Base-by-base conservation (phyloP, 2,329 filamentous ascomycete species). In the Arthrobotrys sinensis region DNA sequence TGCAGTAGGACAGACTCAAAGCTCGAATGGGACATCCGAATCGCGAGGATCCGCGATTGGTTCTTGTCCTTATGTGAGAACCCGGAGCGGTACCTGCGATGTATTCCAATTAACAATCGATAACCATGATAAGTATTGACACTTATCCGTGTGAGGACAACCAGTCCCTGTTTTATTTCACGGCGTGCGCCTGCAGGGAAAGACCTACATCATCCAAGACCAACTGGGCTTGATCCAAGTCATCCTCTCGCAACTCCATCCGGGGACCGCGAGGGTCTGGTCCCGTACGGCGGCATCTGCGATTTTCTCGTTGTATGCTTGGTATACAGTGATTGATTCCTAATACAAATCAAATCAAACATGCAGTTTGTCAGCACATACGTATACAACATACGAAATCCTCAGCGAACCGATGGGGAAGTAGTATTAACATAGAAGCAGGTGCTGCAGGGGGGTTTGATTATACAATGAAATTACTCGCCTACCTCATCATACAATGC, bases 191-290 rank as follows among this genome's bases (percentile, higher is more conserved):
- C 57, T 19, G 68, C 60, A 55, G 71, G 45, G 11, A 81, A 62
- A 79, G 68, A 16, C 79, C 79, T 63, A 82, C 82, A 71, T 80
- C 77, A 76, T 83, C 89, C 89, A 91, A 55, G 85, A 84, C 86
- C 89, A 91, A 75, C 86, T 88, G 0, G 89, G 89, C 81, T 91
- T 91, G 80, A 91, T 87, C 89, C 89, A 91, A 3, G 89, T 91
- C 89, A 90, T 90, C 64, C 89, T 86, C 0, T 83, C 83, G n/a
- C 84, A 84, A 12, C 83, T 85, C 83, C 90, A 91, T 5, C 85
- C 83, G 0, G 87, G 88, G 0, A 88, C 87, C 57, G 86, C 83
- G 46, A 91, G 86, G 7, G 84, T 86, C 80, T 90, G 88, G 1
- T 83, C 69, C 2, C 83, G 65, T 5, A 90, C 85, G 4, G 89